phyloP scores from a whole-genome alignment of 2,329 filamentous ascomycete species.

The Trichophyton simii region DNA sequence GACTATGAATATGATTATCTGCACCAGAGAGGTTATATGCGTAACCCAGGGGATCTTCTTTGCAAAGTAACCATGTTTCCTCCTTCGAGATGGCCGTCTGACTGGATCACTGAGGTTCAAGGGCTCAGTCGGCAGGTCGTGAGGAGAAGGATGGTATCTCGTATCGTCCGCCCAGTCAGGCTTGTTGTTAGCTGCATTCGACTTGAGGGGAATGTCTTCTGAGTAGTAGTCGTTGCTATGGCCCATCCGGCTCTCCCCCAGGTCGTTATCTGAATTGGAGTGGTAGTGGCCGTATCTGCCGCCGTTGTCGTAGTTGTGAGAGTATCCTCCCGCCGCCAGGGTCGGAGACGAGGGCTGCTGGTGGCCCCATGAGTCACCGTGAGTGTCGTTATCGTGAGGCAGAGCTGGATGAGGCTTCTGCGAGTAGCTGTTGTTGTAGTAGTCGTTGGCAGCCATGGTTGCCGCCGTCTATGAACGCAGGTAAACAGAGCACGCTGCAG shows the following conservation, averaged over 20 bases:
- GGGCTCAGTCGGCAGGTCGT: slow-evolving; percentile 41
- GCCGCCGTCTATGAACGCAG: not conserved
- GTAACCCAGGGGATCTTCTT: slow-evolving; percentile 64
- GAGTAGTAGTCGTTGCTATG: slow-evolving; percentile 26
- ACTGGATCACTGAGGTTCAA: slow-evolving; percentile 15
- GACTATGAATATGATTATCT: slow-evolving; percentile 75
- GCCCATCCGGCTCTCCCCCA: slow-evolving; percentile 17
- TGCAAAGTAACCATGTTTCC: slow-evolving; percentile 43
- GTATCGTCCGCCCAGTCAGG: slow-evolving; percentile 33
- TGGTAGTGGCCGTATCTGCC: slow-evolving; percentile 27
- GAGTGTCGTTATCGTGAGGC: not conserved
- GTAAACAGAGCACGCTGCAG: not conserved
- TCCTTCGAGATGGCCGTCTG: slow-evolving; percentile 15
- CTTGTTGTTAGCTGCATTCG: slow-evolving; percentile 22
- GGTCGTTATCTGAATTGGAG: slow-evolving; percentile 23
- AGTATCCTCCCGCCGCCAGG: not conserved
- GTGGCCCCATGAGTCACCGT: not conserved
- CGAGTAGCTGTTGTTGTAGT: slow-evolving; percentile 10
- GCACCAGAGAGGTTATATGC: slow-evolving; percentile 63
- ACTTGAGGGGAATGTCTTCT: slow-evolving; percentile 32
- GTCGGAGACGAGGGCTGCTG: slow-evolving; percentile 3
- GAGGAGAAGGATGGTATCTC: slow-evolving; percentile 33
- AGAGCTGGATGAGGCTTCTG: slow-evolving; percentile 1
- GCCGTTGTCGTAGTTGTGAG: slow-evolving; percentile 27
- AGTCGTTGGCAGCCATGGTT: slow-evolving; percentile 34